A percentile compares a stretch with the other conserved stretches of the same genome.
phyloP scores from a whole-genome alignment of 768 basidiomycete genomes.

The Hygrophoropsis aurantiaca region DNA sequence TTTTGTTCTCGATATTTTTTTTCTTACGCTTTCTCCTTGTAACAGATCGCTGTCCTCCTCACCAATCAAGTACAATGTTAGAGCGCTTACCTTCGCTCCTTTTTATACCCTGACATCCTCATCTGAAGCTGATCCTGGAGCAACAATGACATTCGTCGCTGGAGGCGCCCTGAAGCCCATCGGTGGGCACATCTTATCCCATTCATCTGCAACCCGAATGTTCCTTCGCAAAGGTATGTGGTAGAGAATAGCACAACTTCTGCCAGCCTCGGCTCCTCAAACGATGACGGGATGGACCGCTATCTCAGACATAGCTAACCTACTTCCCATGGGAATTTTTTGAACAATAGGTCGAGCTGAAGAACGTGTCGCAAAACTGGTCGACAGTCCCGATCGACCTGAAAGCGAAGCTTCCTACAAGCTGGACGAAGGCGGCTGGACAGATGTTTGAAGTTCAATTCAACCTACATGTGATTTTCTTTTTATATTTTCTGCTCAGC shows the following conservation, averaged over 20 bases:
- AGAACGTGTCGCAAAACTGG: slow-evolving; percentile 87
- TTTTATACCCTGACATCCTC: background rate
- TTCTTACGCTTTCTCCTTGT: slow-evolving; percentile 8
- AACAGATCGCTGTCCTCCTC: slow-evolving; percentile 77
- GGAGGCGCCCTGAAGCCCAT: slow-evolving; percentile 92
- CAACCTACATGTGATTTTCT: background rate
- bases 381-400: slow-evolving; percentile 86
- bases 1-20: slow-evolving; percentile 2
- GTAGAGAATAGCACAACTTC: background rate
- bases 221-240: slow-evolving; percentile 81
- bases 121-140: slow-evolving; percentile 83
- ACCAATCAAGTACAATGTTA: slow-evolving; percentile 93
- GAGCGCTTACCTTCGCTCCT: slow-evolving; percentile 12
- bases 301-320: too few relatives aligned
- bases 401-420: slow-evolving; percentile 93
- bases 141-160: slow-evolving; percentile 93
- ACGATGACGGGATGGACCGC: too few relatives aligned
- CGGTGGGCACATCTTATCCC: slow-evolving; percentile 86
- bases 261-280: too few relatives aligned
- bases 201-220: slow-evolving; percentile 83
- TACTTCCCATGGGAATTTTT: too few relatives aligned
- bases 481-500: too few relatives aligned
- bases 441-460: slow-evolving; percentile 57
- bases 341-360: slow-evolving; percentile 82
- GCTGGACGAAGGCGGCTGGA: slow-evolving; percentile 88